Evolutionary conservation across 202 grass and related monocot genomes (phyloP), one percentile per base, ranked within the genome.

Genomic region (Brachypodium distachyon): DNA sequence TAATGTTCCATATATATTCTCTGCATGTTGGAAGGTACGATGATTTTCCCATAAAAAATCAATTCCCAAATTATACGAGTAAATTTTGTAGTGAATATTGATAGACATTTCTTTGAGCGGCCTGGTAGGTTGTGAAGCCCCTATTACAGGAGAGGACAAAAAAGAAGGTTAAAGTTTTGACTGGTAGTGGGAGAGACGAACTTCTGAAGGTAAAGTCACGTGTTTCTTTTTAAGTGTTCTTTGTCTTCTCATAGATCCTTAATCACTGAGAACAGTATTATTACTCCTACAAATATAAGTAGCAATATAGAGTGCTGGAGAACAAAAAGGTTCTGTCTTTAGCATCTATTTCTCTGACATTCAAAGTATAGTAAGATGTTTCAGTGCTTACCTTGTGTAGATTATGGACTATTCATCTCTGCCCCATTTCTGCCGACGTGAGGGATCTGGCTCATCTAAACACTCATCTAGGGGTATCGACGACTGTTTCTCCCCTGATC

Each of bases 81-180:
- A 34, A 55, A 12, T 33, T 70, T 33, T 34, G 40, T 58, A 38
- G 59, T 33, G 28, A 67, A 75, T 67, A 29, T 23, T 46, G 55
- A 80, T 31, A 17, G 17, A 47, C 23, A 75, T 53, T 44, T 79
- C 39, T 88, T 68, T 63, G 75, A 70, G 12, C 38, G 23, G 76
- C 39, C 38, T 53, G 86, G 61, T 80, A 98, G 95, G 95, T 88
- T 82, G 95, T 98, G 65, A 98, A 98, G 77, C 91, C 95, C 27
- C 83, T 98, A 5, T 86, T 98, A 77, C 95, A 98, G 87, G 95
- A 98, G 77, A 92, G 95, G 76, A 98, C 95, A 37, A 91, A 90
- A 74, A 98, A 81, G 87, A 98, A 98, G 77, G 79, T 98, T 44
- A 87, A 68, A 88, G 89, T 98, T 65, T 79, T 98, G 84, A 84